Evolutionary conservation across 371 early-diverging fungal species (phyloP).

Genomic region (Dentiscutata heterogama): DNA sequence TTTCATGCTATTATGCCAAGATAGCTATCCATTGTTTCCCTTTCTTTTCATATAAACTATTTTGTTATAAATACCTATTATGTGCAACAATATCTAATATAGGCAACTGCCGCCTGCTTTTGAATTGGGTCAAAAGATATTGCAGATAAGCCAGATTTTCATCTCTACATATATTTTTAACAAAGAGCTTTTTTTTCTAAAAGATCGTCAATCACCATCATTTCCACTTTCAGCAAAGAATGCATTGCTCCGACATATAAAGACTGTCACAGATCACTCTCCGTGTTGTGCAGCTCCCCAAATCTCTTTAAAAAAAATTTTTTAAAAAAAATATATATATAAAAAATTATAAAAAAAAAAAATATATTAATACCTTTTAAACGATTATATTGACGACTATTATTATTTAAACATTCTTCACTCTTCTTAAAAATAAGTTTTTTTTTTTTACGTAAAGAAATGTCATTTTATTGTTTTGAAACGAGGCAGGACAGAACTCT

Average conservation of each 20-base stretch:
- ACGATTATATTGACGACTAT: no score
- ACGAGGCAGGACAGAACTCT: slow-evolving; percentile 26
- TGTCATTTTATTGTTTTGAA: slow-evolving; percentile 31
- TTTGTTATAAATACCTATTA: slow-evolving; percentile 23
- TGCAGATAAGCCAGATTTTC: slow-evolving; percentile 14
- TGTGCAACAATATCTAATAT: slow-evolving; percentile 7
- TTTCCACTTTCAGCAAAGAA: slow-evolving; percentile 32
- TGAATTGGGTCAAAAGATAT: slow-evolving; percentile 3
- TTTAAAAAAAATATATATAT: background rate
- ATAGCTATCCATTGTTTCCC: slow-evolving; percentile 26
- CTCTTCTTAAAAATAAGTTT: background rate
- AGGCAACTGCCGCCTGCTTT: slow-evolving; percentile 3
- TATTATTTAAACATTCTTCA: no score
- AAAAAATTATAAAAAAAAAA: no score
- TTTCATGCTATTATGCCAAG: no score
- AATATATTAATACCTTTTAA: background rate
- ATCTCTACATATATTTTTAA: background rate
- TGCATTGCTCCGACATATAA: slow-evolving; percentile 20
- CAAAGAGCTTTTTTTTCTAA: background rate
- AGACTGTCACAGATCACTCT: slow-evolving; percentile 1
- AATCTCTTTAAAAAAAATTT: background rate
- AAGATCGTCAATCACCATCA: background rate
- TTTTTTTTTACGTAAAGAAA: background rate
- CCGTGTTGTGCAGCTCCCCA: slow-evolving; percentile 13
- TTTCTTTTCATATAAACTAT: slow-evolving; percentile 10